phyloP scores from a whole-genome alignment of 176 grass and related monocot genomes.

The Aegilops umbellulata region DNA sequence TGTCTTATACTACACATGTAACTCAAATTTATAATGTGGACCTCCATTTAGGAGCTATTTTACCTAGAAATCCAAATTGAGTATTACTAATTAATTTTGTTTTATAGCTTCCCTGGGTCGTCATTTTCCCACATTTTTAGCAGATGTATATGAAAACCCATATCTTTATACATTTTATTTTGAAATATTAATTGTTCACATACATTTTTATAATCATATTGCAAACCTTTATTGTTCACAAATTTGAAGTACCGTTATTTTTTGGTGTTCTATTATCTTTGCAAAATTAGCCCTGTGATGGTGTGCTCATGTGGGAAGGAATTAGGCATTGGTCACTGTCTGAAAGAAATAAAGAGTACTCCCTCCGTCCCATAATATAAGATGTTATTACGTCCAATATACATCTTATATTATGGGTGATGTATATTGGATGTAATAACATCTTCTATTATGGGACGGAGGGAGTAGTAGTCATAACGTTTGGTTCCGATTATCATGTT shows the following conservation, averaged over 20 bases:
- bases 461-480: background rate
- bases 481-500: background rate
- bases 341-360: background rate
- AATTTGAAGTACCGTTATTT: background rate
- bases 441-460: too few relatives aligned
- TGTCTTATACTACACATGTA: background rate
- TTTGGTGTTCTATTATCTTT: background rate
- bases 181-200: background rate
- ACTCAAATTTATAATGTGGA: background rate
- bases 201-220: background rate
- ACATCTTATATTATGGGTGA: too few relatives aligned
- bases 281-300: background rate
- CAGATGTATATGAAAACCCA: too few relatives aligned
- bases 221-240: background rate
- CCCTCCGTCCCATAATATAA: too few relatives aligned
- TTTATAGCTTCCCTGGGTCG: background rate
- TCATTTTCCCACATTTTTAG: too few relatives aligned
- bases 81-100: background rate
- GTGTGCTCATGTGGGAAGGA: background rate
- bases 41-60: background rate
- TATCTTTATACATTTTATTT: background rate
- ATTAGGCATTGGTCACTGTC: background rate
- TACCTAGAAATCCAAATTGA: background rate
- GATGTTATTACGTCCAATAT: too few relatives aligned
- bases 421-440: too few relatives aligned